Conservation (phyloP, 345 rosid genomes). For the Noccaea caerulescens region DNA sequence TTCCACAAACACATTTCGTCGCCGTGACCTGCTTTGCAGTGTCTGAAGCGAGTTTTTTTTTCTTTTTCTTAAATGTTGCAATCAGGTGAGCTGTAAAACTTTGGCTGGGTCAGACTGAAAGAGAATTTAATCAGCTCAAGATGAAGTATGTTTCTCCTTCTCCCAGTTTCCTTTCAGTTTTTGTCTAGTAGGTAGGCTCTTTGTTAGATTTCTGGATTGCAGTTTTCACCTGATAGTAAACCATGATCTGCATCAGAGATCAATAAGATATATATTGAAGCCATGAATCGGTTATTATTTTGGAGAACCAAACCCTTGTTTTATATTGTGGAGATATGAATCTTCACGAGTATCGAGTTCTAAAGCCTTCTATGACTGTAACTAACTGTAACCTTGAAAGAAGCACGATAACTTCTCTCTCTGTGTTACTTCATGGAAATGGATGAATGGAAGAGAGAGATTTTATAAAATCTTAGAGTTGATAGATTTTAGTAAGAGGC, state of each 20-base stretch:
- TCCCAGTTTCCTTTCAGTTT: slow-evolving; percentile 3
- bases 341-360: too few species aligned
- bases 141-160: slow-evolving; percentile 41
- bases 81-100: slow-evolving; percentile 20
- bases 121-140: slow-evolving; percentile 16
- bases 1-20: neutral
- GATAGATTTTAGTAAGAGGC: neutral
- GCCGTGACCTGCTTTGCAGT: neutral
- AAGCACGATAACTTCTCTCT: too few species aligned
- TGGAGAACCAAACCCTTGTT: too few species aligned
- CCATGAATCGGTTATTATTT: neutral
- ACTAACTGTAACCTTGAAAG: too few species aligned
- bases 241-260: neutral
- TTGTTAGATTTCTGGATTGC: neutral
- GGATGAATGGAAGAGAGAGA: too few species aligned
- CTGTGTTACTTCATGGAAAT: too few species aligned
- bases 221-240: neutral
- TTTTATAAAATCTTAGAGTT: too few species aligned
- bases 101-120: neutral
- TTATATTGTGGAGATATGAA: too few species aligned
- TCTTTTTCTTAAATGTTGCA: slow-evolving; percentile 12
- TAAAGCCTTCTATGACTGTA: too few species aligned
- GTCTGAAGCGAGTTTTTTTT: neutral
- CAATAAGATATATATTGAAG: neutral
- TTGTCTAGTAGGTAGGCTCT: neutral